These are phyloP conservation scores for Aureobasidium sp. DNA, from an alignment of 2,329 filamentous ascomycete species.

Conservation along the genomic window DNA sequence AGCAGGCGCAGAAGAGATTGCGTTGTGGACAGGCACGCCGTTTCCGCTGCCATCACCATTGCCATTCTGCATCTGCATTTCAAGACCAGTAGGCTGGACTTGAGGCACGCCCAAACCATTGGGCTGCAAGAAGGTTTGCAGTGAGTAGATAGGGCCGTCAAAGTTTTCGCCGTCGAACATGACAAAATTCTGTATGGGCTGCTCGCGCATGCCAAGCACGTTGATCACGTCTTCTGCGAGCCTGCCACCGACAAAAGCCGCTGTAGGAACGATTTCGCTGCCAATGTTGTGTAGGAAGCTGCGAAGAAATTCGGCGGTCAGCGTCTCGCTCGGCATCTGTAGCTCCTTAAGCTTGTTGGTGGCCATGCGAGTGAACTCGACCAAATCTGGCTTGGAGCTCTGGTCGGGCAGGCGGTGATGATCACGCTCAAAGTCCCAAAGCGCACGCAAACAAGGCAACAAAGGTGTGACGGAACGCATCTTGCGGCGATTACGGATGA, in stretches of 20 bases:
- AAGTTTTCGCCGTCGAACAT: constrained; percentile 82
- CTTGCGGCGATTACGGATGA: constrained; percentile 61
- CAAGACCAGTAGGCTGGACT: constrained; percentile 1
- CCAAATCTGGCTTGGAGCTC: constrained; percentile 57
- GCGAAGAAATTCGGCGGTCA: constrained; percentile 59
- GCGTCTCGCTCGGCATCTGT: constrained; percentile 38
- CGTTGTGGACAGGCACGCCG: not conserved
- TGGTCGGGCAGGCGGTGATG: constrained; percentile 38
- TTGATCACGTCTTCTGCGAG: constrained; percentile 97
- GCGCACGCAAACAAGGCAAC: constrained; percentile 75
- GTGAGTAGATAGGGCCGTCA: constrained; percentile 64
- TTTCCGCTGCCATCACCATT: not conserved
- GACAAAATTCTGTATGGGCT: constrained; percentile 91
- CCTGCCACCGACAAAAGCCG: constrained; percentile 81
- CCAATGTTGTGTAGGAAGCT: constrained; percentile 82
- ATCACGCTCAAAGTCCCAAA: constrained; percentile 72
- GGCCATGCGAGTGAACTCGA: constrained; percentile 68
- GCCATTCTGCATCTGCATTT: constrained; percentile 8
- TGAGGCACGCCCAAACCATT: constrained; percentile 3
- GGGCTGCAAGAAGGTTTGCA: constrained; percentile 19
- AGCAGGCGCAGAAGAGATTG: constrained; percentile 1
- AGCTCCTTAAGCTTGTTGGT: constrained; percentile 69
- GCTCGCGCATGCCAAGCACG: constrained; percentile 80
- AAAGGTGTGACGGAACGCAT: constrained; percentile 71
- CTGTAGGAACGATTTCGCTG: constrained; percentile 76